Evolutionary conservation across 2,329 filamentous ascomycete species (phyloP).

Genomic region (Onygenales sp.): DNA sequence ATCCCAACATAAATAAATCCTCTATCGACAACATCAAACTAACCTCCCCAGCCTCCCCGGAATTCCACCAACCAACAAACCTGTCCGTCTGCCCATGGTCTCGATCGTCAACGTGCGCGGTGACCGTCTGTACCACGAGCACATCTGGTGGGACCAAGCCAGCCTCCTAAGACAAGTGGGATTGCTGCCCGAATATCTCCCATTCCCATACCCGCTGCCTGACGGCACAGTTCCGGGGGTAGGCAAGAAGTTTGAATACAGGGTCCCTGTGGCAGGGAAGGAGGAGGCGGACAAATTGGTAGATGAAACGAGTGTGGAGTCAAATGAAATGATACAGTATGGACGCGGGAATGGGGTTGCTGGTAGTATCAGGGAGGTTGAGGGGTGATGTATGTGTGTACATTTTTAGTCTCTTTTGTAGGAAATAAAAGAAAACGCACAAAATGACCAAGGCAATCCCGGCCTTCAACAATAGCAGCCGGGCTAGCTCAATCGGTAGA

Average conservation of each 20-base stretch:
- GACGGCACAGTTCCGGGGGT: constrained; percentile 25
- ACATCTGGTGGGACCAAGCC: constrained; percentile 55
- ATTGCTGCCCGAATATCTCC: constrained; percentile 52
- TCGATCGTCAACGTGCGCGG: constrained; percentile 46
- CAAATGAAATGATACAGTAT: constrained; percentile 49
- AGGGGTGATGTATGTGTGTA: background rate
- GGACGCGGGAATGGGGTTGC: constrained; percentile 15
- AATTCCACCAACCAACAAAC: constrained; percentile 45
- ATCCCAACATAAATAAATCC: background rate
- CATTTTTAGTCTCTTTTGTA: no score
- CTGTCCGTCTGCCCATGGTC: constrained; percentile 48
- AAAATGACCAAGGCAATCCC: no score
- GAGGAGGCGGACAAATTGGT: constrained; percentile 45
- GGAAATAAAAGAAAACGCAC: no score
- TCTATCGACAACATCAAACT: background rate
- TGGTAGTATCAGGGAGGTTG: background rate
- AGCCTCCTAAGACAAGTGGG: constrained; percentile 51
- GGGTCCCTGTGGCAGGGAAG: constrained; percentile 49
- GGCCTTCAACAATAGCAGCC: constrained; percentile 17
- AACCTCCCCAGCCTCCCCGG: constrained; percentile 40
- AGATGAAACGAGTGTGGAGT: constrained; percentile 39
- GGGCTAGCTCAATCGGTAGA: constrained; percentile 44
- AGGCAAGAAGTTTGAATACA: constrained; percentile 46
- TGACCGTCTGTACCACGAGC: constrained; percentile 43
- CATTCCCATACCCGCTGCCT: constrained; percentile 48